These are phyloP conservation scores for Staphylotrichum tortipilum DNA, from an alignment of 495 filamentous ascomycete species.

Conservation along the genomic window DNA sequence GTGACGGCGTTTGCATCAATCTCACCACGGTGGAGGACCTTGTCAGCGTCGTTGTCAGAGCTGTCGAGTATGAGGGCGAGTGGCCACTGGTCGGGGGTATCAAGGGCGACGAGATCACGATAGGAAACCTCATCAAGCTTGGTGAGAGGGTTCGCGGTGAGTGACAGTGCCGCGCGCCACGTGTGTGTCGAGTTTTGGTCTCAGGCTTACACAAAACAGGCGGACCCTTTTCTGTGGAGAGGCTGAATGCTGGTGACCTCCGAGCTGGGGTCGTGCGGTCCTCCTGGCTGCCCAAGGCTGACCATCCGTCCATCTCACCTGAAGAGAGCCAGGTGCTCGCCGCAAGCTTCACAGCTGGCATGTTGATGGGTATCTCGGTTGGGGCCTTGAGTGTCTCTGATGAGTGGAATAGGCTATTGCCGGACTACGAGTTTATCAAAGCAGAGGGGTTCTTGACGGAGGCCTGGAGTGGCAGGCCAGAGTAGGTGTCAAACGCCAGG, in stretches of 20 bases:
- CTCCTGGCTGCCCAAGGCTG: conserved; percentile 33
- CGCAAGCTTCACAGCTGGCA: conserved; percentile 27
- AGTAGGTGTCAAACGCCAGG: too few species aligned
- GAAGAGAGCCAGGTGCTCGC: conserved; percentile 32
- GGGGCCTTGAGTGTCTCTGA: conserved; percentile 40
- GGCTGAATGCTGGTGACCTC: conserved; percentile 40
- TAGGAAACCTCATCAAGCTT: conserved; percentile 36
- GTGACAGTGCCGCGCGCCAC: too few species aligned
- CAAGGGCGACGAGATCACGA: conserved; percentile 34
- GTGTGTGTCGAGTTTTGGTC: neutral
- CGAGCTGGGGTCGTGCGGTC: conserved; percentile 35
- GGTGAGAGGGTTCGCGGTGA: conserved; percentile 45
- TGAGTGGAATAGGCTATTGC: conserved; percentile 45
- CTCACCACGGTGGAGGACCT: conserved; percentile 42
- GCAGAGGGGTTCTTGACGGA: conserved; percentile 40
- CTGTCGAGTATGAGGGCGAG: conserved; percentile 46
- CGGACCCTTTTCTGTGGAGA: conserved; percentile 35
- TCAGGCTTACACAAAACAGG: conserved; percentile 33
- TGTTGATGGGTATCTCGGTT: conserved; percentile 32
- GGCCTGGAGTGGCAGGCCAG: conserved; percentile 37
- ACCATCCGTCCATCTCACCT: conserved; percentile 36
- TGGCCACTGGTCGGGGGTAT: conserved; percentile 52
- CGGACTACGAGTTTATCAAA: conserved; percentile 42
- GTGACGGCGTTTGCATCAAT: conserved; percentile 35
- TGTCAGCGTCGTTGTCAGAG: conserved; percentile 37